phyloP scores from a whole-genome alignment of 2,329 filamentous ascomycete species.

The Pezicula radicicola region DNA sequence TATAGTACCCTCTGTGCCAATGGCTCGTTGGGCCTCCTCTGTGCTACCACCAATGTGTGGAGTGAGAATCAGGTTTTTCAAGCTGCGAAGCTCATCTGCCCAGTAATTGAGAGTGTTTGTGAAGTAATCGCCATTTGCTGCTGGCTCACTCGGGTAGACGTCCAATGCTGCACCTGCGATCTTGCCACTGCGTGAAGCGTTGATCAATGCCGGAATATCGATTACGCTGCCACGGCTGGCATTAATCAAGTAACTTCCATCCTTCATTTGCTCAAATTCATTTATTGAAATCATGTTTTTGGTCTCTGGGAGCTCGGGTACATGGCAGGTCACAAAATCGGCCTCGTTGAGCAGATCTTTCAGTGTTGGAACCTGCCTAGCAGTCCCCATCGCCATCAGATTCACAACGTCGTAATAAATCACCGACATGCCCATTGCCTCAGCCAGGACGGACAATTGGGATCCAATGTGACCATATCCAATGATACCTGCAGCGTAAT shows the following conservation, averaged over 20 bases:
- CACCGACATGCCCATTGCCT: constrained; percentile 97
- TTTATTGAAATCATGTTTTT: constrained; percentile 82
- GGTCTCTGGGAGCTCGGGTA: constrained; percentile 90
- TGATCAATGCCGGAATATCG: constrained; percentile 87
- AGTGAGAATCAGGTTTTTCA: constrained; percentile 92
- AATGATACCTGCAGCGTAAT: constrained; percentile 66
- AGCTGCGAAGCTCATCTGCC: constrained; percentile 77
- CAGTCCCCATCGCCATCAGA: constrained; percentile 89
- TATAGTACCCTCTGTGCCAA: constrained; percentile 73
- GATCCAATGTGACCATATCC: constrained; percentile 98
- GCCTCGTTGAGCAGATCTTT: constrained; percentile 73
- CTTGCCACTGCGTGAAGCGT: constrained; percentile 81
- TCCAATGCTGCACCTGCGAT: constrained; percentile 93
- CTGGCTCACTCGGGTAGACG: constrained; percentile 92
- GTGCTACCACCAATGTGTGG: constrained; percentile 98
- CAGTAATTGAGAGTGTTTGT: constrained; percentile 77
- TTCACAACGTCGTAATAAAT: constrained; percentile 96
- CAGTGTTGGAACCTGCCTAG: constrained; percentile 76
- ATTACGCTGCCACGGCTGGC: constrained; percentile 92
- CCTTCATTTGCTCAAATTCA: constrained; percentile 87
- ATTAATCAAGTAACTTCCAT: constrained; percentile 92
- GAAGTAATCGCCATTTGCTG: constrained; percentile 94
- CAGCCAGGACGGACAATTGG: constrained; percentile 90
- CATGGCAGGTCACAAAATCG: constrained; percentile 93
- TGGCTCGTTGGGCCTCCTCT: constrained; percentile 94